Base-by-base conservation (phyloP, 257 asterid species). In the Scutellaria minor region DNA sequence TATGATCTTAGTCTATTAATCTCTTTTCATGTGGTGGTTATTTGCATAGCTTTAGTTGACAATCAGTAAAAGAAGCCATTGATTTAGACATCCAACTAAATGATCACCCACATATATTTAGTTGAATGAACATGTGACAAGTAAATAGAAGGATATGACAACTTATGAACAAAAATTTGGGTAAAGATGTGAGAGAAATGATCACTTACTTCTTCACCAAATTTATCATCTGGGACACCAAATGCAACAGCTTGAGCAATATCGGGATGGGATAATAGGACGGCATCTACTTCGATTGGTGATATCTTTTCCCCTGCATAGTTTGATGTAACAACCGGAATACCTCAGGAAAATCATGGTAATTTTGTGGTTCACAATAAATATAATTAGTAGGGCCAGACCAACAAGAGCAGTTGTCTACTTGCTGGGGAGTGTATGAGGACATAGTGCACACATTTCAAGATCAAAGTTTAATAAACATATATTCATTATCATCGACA, bases 191-290 rank as follows among this genome's bases (percentile, higher is more conserved):
- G 60, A 31, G 37, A 31, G 45, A 31, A 69, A 53, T 12, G 27
- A 39, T 22, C 45, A 20, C 78, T 80, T 83, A 95, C 98, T 86
- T 95, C 99, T 84, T 95, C 99, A 11, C 99, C 98, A 77, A 92
- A 95, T 80, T 95, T 95, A 62, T 92, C 98, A 71, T 95, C 99
- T 0, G 99, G 98, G 58, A 92, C 95, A 54, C 97, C 99, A 56
- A 95, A 95, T 37, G 98, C 93, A 59, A 95, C 98, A 13, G 91
- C 98, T 79, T 92, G 88, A 53, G 96, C 87, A 74, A 95, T 54
- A 56, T 87, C 96, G 2, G 97, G 90, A 83, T 92, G 98, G 39
- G 99, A 87, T 75, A 88, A 76, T 22, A 95, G 92, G 51, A 90
- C 93, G 1, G 97, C 82, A 55, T 95, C 99, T 59, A 90, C 96